Evolutionary conservation across 2,329 filamentous ascomycete genomes (phyloP).

Genomic region (Exophiala sideris): DNA sequence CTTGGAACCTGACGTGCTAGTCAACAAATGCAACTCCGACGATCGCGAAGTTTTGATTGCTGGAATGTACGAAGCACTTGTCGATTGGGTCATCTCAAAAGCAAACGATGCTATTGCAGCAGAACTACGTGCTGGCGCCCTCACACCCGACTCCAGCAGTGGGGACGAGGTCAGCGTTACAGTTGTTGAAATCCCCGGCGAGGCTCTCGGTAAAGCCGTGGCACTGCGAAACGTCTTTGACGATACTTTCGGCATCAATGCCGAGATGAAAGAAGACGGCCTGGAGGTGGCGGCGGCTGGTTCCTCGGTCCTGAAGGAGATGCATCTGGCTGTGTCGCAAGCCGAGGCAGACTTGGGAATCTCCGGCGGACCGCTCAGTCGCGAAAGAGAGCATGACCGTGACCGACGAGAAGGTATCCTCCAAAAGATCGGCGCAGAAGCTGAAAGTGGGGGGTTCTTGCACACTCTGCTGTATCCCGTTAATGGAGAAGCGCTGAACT

Average conservation of each 20-base stretch:
- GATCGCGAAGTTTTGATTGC: constrained; percentile 80
- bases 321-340: constrained; percentile 75
- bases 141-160: constrained; percentile 45
- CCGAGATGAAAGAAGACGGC: constrained; percentile 95
- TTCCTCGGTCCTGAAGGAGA: constrained; percentile 81
- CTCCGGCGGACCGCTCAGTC: constrained; percentile 61
- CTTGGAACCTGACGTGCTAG: constrained; percentile 77
- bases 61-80: constrained; percentile 86
- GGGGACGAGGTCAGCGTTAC: constrained; percentile 87
- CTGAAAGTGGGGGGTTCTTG: constrained; percentile 78
- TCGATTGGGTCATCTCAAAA: constrained; percentile 89
- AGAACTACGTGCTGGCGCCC: constrained; percentile 59
- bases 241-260: constrained; percentile 86
- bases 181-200: constrained; percentile 78
- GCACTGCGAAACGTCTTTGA: constrained; percentile 89
- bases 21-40: constrained; percentile 74
- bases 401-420: constrained; percentile 80
- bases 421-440: constrained; percentile 80
- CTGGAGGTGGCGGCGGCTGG: constrained; percentile 70
- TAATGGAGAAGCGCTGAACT: constrained; percentile 70
- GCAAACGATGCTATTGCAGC: constrained; percentile 79
- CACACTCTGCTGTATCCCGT: constrained; percentile 77
- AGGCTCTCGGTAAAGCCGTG: constrained; percentile 79
- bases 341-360: constrained; percentile 77
- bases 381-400: constrained; percentile 71